Conservation (phyloP, 495 filamentous ascomycete genomes). For the Tetracladium setigerum region DNA sequence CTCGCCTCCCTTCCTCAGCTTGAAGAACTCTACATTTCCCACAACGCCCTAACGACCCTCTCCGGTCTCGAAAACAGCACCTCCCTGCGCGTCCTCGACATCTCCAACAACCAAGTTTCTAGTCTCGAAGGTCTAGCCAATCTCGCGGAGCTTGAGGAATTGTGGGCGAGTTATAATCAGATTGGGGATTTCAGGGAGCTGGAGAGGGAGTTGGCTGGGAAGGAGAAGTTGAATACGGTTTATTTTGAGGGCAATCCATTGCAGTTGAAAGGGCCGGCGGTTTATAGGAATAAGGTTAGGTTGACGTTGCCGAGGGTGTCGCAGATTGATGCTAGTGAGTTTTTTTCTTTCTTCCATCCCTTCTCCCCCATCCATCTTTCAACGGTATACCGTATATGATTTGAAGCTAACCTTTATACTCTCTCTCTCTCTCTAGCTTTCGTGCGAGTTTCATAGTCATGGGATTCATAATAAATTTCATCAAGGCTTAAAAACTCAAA, state of each 20-base stretch:
- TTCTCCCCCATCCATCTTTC: neutral
- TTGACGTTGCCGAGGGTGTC: constrained; percentile 78
- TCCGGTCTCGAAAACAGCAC: constrained; percentile 64
- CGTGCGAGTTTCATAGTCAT: constrained; percentile 17
- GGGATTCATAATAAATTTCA: too few species aligned
- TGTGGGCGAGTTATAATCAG: constrained; percentile 92
- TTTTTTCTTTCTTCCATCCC: neutral
- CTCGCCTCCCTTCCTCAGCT: constrained; percentile 67
- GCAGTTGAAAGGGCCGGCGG: constrained; percentile 60
- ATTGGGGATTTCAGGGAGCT: constrained; percentile 74
- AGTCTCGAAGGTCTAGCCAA: constrained; percentile 64
- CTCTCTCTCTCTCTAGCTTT: constrained; percentile 11
- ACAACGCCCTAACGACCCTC: constrained; percentile 81
- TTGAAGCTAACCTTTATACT: neutral
- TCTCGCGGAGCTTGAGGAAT: constrained; percentile 68
- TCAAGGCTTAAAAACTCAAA: too few species aligned
- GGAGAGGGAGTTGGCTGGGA: constrained; percentile 69
- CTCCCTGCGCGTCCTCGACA: constrained; percentile 71
- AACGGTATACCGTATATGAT: neutral
- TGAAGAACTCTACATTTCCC: constrained; percentile 96
- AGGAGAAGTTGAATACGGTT: constrained; percentile 76
- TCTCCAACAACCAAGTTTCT: constrained; percentile 81
- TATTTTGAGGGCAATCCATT: constrained; percentile 97
- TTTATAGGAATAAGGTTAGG: constrained; percentile 90
- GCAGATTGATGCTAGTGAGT: constrained; percentile 98